Evolutionary conservation across 1,284 basidiomycete species (phyloP).

Genomic region (Ustilago curta): DNA sequence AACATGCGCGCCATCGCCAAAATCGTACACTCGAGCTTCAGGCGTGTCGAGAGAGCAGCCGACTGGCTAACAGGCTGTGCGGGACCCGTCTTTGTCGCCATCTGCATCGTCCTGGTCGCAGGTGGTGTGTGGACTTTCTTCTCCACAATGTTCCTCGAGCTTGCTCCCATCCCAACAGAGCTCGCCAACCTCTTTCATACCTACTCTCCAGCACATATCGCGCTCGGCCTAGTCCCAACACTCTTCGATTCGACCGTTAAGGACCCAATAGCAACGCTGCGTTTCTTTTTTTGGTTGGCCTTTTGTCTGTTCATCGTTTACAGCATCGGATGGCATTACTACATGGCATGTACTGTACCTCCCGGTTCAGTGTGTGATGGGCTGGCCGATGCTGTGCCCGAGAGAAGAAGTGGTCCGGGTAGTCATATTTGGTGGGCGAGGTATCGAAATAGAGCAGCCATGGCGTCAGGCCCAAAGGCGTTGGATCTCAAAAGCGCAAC

Average conservation of each 20-base stretch:
- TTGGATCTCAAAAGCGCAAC: conserved; percentile 4
- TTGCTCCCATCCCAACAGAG: conserved; percentile 50
- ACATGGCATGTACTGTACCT: conserved; percentile 81
- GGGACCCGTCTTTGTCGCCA: conserved; percentile 84
- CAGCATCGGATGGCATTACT: conserved; percentile 86
- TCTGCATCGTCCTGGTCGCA: conserved; percentile 78
- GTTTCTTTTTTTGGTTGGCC: conserved; percentile 70
- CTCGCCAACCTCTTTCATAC: conserved; percentile 52
- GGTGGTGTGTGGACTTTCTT: conserved; percentile 81
- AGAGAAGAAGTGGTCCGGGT: conserved; percentile 59
- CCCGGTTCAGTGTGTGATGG: conserved; percentile 57
- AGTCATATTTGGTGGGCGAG: conserved; percentile 64
- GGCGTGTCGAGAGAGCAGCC: conserved; percentile 79
- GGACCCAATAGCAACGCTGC: conserved; percentile 38
- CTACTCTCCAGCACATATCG: conserved; percentile 56
- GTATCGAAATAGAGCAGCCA: conserved; percentile 42
- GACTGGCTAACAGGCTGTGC: conserved; percentile 88
- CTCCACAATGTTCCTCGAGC: conserved; percentile 49
- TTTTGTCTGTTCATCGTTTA: conserved; percentile 79
- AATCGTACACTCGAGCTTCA: conserved; percentile 86
- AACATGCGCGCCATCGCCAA: conserved; percentile 66
- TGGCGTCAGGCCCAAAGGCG: conserved; percentile 31
- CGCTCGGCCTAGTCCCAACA: conserved; percentile 52
- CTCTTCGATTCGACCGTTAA: conserved; percentile 28
- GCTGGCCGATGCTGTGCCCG: conserved; percentile 43